Conservation (phyloP, 148 eudicot genomes). For the Suaeda aralocaspica region DNA sequence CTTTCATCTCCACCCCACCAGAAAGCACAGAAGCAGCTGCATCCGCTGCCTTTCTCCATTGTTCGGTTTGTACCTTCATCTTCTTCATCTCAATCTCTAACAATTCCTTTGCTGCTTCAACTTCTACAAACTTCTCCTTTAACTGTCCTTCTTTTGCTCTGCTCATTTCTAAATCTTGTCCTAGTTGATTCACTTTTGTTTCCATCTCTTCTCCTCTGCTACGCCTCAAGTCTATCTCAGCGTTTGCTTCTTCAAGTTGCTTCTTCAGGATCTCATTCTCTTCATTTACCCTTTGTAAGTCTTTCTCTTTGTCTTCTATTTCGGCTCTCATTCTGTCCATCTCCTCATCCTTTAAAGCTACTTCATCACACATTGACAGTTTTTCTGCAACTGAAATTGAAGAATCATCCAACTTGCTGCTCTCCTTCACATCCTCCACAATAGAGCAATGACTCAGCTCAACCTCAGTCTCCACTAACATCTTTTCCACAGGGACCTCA, state of each 20-base stretch:
- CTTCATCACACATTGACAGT: constrained; percentile 33
- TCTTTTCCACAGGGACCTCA: constrained; percentile 64
- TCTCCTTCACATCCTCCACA: constrained; percentile 28
- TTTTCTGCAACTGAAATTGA: constrained; percentile 18
- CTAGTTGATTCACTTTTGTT: constrained; percentile 30
- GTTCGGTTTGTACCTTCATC: constrained; percentile 89
- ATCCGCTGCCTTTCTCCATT: constrained; percentile 96
- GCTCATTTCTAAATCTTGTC: constrained; percentile 42
- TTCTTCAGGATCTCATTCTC: constrained; percentile 50
- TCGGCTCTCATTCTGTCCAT: constrained; percentile 33
- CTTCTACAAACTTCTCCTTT: constrained; percentile 41
- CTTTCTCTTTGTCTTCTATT: constrained; percentile 54
- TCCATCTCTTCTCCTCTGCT: constrained; percentile 42
- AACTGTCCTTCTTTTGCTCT: constrained; percentile 31
- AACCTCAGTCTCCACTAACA: constrained; percentile 26
- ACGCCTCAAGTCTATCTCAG: constrained; percentile 27
- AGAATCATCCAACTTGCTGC: constrained; percentile 25
- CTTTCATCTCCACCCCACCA: constrained; percentile 49
- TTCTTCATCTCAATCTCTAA: constrained; percentile 78
- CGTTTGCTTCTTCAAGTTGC: constrained; percentile 42
- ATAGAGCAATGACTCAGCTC: constrained; percentile 26
- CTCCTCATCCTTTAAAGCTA: constrained; percentile 45
- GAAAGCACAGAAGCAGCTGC: constrained; percentile 79
- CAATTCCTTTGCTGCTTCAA: constrained; percentile 43
- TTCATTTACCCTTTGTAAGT: constrained; percentile 26